phyloP scores from a whole-genome alignment of 1,284 basidiomycete genomes.

The Sporisorium exsertum region DNA sequence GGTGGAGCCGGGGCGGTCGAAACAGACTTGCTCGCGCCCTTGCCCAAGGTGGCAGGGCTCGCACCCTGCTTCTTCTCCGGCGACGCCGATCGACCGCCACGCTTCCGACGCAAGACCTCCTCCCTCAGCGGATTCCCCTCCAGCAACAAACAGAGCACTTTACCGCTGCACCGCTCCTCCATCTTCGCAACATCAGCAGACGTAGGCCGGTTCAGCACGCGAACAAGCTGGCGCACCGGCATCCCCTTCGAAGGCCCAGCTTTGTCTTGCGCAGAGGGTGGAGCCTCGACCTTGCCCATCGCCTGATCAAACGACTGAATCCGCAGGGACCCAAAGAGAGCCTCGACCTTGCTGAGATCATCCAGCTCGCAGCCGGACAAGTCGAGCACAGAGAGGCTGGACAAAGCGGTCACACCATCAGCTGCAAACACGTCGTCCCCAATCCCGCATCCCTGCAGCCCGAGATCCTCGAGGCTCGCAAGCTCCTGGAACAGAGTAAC shows the following conservation, averaged over 20 bases:
- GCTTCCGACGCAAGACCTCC: constrained; percentile 55
- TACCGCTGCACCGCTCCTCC: constrained; percentile 20
- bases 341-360: constrained; percentile 50
- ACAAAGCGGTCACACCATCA: constrained; percentile 9
- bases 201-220: constrained; percentile 38
- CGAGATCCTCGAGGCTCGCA: constrained; percentile 47
- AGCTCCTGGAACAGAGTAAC: constrained; percentile 36
- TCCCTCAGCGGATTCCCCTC: constrained; percentile 58
- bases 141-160: constrained; percentile 47
- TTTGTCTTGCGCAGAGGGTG: not conserved
- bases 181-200: constrained; percentile 30
- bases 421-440: constrained; percentile 55
- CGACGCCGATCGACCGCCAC: constrained; percentile 48
- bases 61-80: constrained; percentile 32
- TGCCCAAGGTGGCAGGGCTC: not conserved
- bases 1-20: not conserved
- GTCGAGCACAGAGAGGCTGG: constrained; percentile 48
- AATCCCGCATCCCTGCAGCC: constrained; percentile 58
- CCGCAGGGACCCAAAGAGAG: constrained; percentile 50
- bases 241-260: constrained; percentile 21
- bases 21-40: not conserved
- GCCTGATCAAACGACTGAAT: constrained; percentile 40
- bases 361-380: constrained; percentile 60
- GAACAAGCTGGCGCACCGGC: constrained; percentile 50
- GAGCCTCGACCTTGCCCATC: constrained; percentile 22